Evolutionary conservation across 2,329 filamentous ascomycete genomes (phyloP).

Genomic region (Periconia sp.): DNA sequence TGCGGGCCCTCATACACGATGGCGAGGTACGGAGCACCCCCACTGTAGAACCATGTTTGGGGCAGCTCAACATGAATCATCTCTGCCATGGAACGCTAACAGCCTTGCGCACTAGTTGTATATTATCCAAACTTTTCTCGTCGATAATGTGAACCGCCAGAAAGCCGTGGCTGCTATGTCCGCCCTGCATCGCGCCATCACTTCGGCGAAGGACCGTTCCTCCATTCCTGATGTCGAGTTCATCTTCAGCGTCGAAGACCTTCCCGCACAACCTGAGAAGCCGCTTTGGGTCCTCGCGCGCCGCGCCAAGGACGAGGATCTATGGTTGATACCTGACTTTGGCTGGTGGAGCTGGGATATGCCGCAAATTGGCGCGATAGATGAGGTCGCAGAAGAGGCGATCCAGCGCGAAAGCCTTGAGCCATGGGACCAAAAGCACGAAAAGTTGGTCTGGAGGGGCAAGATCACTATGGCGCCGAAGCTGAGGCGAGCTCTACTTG

Average conservation of each 20-base stretch:
- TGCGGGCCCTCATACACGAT: conserved; percentile 38
- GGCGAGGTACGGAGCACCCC: conserved; percentile 28
- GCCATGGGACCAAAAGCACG: conserved; percentile 38
- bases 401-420: conserved; percentile 32
- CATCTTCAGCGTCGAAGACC: conserved; percentile 40
- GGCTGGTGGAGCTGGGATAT: conserved; percentile 45
- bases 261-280: conserved; percentile 35
- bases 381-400: conserved; percentile 35
- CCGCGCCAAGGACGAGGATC: conserved; percentile 34
- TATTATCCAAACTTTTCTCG: conserved; percentile 37
- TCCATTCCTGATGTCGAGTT: conserved; percentile 42
- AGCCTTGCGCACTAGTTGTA: conserved; percentile 27
- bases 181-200: conserved; percentile 37
- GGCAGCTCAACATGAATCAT: no score
- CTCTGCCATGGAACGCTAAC: conserved; percentile 9
- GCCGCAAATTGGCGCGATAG: conserved; percentile 35
- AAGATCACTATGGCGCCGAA: conserved; percentile 41
- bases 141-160: conserved; percentile 43
- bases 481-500: conserved; percentile 33
- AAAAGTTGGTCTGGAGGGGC: conserved; percentile 42
- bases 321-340: conserved; percentile 45
- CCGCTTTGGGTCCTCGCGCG: conserved; percentile 41
- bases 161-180: conserved; percentile 38
- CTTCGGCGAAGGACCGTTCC: conserved; percentile 25
- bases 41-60: background rate